Conservation (phyloP, 2,329 filamentous ascomycete genomes). For the Aschersonia sp. region DNA sequence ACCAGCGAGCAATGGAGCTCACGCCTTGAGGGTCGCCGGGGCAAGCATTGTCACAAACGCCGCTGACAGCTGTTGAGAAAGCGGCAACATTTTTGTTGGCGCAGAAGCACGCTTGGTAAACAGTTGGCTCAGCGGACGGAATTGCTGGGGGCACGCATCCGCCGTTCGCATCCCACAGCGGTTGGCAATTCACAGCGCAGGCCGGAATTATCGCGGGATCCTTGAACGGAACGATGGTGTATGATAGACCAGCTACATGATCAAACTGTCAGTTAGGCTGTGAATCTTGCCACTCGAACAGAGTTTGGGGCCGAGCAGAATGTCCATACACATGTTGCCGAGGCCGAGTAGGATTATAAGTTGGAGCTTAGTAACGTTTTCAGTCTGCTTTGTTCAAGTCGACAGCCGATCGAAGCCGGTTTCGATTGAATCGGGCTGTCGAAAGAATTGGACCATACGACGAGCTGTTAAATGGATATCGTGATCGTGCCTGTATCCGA, state of each 20-base stretch:
- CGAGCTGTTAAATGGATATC: too few relatives aligned
- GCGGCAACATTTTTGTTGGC: conserved; percentile 40
- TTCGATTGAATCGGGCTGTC: too few relatives aligned
- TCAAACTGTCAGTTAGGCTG: background rate
- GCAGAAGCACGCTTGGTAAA: conserved; percentile 64
- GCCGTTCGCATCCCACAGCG: conserved; percentile 55
- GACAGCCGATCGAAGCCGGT: too few relatives aligned
- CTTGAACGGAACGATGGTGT: conserved; percentile 41
- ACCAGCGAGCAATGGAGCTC: conserved; percentile 54
- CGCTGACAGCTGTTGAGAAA: conserved; percentile 36
- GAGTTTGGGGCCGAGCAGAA: too few relatives aligned
- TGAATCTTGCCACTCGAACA: too few relatives aligned
- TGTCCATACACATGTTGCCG: too few relatives aligned
- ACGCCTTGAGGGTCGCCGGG: conserved; percentile 29
- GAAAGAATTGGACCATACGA: too few relatives aligned
- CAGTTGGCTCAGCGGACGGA: conserved; percentile 29
- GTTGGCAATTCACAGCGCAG: conserved; percentile 44
- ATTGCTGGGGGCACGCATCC: conserved; percentile 50
- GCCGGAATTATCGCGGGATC: conserved; percentile 34
- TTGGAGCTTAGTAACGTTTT: too few relatives aligned
- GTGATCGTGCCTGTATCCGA: too few relatives aligned
- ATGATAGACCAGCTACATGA: conserved; percentile 11
- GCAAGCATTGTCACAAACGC: conserved; percentile 50
- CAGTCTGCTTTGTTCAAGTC: too few relatives aligned
- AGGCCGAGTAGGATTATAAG: too few relatives aligned